Base-by-base conservation (phyloP, 2,329 filamentous ascomycete species). In the Phoma sp. region DNA sequence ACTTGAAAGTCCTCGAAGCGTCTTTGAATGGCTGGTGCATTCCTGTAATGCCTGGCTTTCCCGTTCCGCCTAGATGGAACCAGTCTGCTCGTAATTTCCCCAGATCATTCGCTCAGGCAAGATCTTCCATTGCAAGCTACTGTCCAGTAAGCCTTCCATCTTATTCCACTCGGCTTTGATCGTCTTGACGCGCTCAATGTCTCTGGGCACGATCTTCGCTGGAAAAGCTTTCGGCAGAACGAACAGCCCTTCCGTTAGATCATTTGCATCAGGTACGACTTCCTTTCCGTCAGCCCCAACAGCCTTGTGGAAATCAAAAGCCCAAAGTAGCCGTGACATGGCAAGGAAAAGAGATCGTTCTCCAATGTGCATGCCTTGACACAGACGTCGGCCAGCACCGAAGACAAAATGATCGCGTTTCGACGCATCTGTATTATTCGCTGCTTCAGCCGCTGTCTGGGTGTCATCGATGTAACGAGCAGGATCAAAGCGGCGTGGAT, bases 401-500 rank as follows among this genome's bases (percentile, higher is more conserved):
- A 75, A 78, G 11, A 64, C 60, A 22, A 71, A 76, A 39, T 76
- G 72, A 35, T 77, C 75, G n/a, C 67, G 64, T 18, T 64, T 55
- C 0, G 58, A 41, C 0, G 59, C 27, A 32, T 69, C 60, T 0
- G 74, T 56, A 22, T 78, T 72, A 0, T 41, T 68, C 13, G 67
- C 71, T 37, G 59, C 67, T 39, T 75, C 72, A 9, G 66, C 71
- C 4, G 71, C 61, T 2, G 66, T 64, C 29, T 69, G 67, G 1
- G n/a, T 10, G 33, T 70, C 64, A 13, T 62, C 22, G 3, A 40
- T n/a, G 47, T 62, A 80, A 2, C 79, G 71, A 2, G 70, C 71
- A 0, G 80, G 80, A 44, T 80, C 62, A 58, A 82, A 83, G 2
- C 45, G 58, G 2, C 72, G 62, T 0, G 80, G 80, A 18, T 80